Evolutionary conservation across 208 protist species (phyloP), one percentile per base, ranked within the genome.

Genomic region (Acanthamoeba quina): DNA sequence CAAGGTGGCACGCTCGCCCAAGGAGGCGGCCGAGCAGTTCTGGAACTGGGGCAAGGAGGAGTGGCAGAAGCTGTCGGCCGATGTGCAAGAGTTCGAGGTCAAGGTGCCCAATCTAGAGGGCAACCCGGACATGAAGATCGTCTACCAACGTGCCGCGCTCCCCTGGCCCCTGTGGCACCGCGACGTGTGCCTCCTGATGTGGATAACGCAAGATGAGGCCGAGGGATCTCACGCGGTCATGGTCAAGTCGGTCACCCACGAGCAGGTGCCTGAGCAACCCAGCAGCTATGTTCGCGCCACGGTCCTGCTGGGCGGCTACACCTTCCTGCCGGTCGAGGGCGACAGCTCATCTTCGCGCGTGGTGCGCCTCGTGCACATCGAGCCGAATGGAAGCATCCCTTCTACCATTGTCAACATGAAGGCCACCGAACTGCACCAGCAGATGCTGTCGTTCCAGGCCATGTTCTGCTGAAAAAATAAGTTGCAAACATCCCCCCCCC

Each of bases 131-230:
- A 44, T 56, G 47, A 92, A 56, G 86, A 41, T 92, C 37, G n/a
- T 92, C 62, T 76, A 92, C 86, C 86, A 92, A 26, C 19, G 56
- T 5, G 44, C 11, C 31, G 21, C 31, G 0, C 66, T 92, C 31
- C 86, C 86, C 21, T 92, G 86, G 86, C 86, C 86, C 6, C n/a
- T 92, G 86, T 92, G 86, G 86, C 86, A 92, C 62, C n/a, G 86
- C 3, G 86, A 92, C 29, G 86, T 92, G 64, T 92, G 86, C 86
- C 24, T 92, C 9, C 2, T 92, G 44, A 21, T 34, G 7, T 58
- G 26, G 24, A 78, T 29, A 34, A 54, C 24, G 60, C 31, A 52
- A 6, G 72, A 80, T 15, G 86, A 92, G 66, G 49, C 10, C 19
- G 34, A 72, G 5, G 86, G 86, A 24, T 31, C 47, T 3, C 76